A percentile compares a stretch with the other conserved stretches of the same genome.
Evolutionary conservation across 345 rosid genomes (phyloP).

Genomic region (Eucalyptus sideroxylon): DNA sequence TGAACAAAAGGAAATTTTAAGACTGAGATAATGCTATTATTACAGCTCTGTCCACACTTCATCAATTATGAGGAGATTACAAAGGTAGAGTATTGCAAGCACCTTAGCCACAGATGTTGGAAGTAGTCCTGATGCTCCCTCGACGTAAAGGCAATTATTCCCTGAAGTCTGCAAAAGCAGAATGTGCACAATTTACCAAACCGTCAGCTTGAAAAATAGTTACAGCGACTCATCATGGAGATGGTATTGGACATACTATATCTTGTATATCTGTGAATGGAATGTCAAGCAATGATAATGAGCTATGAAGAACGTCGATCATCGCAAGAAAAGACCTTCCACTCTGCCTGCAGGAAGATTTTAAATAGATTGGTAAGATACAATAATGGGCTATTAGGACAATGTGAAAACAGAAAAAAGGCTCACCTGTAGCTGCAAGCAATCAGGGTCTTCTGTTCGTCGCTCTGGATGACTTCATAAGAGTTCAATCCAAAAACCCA

Average conservation of each 20-base stretch:
- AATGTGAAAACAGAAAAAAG: neutral
- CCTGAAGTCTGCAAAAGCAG: constrained; percentile 47
- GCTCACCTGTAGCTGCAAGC: constrained; percentile 80
- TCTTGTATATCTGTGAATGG: constrained; percentile 83
- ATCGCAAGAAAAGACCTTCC: constrained; percentile 82
- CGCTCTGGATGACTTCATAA: constrained; percentile 51
- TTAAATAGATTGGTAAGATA: neutral
- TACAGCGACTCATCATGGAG: neutral
- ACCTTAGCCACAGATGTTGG: constrained; percentile 94
- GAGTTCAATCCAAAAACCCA: constrained; percentile 85
- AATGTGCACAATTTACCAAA: neutral
- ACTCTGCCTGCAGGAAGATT: constrained; percentile 50
- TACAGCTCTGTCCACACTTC: neutral
- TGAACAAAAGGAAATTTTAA: neutral
- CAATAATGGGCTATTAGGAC: neutral
- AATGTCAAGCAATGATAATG: constrained; percentile 65
- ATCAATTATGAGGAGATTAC: neutral
- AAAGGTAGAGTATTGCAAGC: neutral
- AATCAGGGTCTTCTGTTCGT: constrained; percentile 46
- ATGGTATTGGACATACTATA: constrained; percentile 32
- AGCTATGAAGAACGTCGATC: constrained; percentile 45
- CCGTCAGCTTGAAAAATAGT: neutral
- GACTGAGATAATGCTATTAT: neutral
- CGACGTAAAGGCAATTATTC: constrained; percentile 49
- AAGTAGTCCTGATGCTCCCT: constrained; percentile 77